Evolutionary conservation across 1,139 yeast genomes (phyloP).

Genomic region (Debaryomycetaceae sp.): DNA sequence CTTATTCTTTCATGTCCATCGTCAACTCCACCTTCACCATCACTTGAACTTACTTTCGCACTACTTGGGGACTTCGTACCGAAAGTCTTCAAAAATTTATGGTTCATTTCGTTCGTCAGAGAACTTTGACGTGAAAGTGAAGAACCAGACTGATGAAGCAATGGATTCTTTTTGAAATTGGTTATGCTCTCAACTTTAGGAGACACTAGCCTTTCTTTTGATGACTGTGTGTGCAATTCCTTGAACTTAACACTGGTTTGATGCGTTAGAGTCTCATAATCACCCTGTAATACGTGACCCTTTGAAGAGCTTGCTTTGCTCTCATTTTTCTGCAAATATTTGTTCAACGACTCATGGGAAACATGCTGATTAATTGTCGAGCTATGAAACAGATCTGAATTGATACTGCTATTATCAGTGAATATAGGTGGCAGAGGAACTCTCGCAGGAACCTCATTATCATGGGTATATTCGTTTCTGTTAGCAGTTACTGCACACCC

Average conservation of each 20-base stretch:
- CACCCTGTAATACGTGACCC: neutral
- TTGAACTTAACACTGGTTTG: neutral
- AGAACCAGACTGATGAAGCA: neutral
- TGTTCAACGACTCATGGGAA: neutral
- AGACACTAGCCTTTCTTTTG: neutral
- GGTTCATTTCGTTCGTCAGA: neutral
- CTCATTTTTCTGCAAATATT: neutral
- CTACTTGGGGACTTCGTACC: neutral
- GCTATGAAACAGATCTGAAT: neutral
- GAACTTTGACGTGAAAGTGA: neutral
- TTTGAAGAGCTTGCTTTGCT: neutral
- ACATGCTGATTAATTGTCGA: neutral
- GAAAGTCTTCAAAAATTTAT: neutral
- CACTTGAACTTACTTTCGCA: neutral
- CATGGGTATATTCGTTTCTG: conserved; percentile 10
- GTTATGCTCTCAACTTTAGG: neutral
- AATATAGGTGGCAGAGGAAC: conserved; percentile 21
- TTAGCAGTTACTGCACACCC: conserved; percentile 23
- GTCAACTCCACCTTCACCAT: neutral
- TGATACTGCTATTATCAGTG: conserved; percentile 9
- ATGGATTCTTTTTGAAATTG: neutral
- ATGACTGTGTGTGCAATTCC: neutral
- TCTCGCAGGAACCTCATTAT: conserved; percentile 9
- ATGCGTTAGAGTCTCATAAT: too few species aligned
- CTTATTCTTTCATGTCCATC: neutral